phyloP scores from a whole-genome alignment of 1,284 basidiomycete species.

The Stereum hirsutum region DNA sequence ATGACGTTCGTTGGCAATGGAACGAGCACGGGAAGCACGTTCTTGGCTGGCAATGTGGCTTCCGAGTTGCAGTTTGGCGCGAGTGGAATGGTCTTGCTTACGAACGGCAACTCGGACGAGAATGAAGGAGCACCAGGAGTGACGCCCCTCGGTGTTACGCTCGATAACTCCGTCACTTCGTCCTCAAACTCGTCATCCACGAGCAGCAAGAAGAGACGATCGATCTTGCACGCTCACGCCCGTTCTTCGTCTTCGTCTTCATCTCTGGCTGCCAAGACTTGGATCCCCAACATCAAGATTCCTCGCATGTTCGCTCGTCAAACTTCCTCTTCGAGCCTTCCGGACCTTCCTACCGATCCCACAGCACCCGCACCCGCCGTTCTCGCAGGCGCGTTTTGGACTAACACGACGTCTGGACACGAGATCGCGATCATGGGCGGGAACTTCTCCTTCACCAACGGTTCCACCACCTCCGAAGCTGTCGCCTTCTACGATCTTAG shows the following conservation, averaged over 20 bases:
- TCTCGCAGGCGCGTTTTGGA: constrained; percentile 86
- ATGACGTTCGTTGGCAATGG: constrained; percentile 66
- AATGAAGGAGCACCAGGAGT: constrained; percentile 46
- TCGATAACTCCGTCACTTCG: constrained; percentile 28
- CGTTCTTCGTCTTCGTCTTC: too few relatives aligned
- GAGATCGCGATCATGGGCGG: constrained; percentile 81
- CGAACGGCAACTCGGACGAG: constrained; percentile 43
- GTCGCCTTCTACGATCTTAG: constrained; percentile 71
- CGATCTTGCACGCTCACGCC: constrained; percentile 15
- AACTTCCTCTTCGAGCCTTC: constrained; percentile 23
- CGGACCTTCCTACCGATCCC: constrained; percentile 45
- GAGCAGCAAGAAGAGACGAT: constrained; percentile 26
- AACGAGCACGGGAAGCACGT: constrained; percentile 36
- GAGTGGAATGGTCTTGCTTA: constrained; percentile 61
- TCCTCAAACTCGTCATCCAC: constrained; percentile 19
- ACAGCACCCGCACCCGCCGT: constrained; percentile 70
- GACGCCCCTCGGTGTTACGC: constrained; percentile 45
- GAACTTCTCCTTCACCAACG: constrained; percentile 66
- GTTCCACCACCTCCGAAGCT: constrained; percentile 36
- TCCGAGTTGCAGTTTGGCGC: constrained; percentile 55
- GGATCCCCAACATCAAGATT: constrained; percentile 41
- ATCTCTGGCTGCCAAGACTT: constrained; percentile 31
- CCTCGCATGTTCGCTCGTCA: constrained; percentile 47
- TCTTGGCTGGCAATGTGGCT: constrained; percentile 56
- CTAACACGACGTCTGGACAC: constrained; percentile 59